Conservation (phyloP, 2,329 filamentous ascomycete genomes). For the Cercospora sp. region DNA sequence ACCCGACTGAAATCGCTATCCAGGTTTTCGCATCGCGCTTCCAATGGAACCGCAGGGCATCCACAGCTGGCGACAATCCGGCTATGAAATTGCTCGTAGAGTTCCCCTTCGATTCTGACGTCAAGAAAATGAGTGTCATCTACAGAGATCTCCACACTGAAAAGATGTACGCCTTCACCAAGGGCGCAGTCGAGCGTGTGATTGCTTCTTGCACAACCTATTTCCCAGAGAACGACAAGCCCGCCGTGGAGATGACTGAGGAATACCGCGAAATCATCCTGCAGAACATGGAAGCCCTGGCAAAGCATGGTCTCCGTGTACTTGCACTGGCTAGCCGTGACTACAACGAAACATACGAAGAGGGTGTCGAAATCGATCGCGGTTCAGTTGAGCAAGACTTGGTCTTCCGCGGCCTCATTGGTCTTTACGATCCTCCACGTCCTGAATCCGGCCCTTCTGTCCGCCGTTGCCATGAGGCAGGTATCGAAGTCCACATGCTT, state of each 20-base stretch:
- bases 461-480: conserved; percentile 67
- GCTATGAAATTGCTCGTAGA: conserved; percentile 63
- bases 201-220: conserved; percentile 61
- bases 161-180: conserved; percentile 56
- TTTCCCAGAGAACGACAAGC: conserved; percentile 33
- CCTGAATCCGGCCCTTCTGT: conserved; percentile 75
- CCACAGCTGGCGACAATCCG: conserved; percentile 32
- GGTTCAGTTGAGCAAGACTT: conserved; percentile 66
- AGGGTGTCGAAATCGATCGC: conserved; percentile 56
- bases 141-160: conserved; percentile 61
- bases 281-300: conserved; percentile 68
- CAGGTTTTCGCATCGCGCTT: conserved; percentile 73
- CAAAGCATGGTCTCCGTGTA: conserved; percentile 63
- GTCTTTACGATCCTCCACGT: conserved; percentile 83
- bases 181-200: conserved; percentile 70
- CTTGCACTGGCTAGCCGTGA: conserved; percentile 61
- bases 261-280: conserved; percentile 58
- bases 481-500: conserved; percentile 80
- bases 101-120: conserved; percentile 71
- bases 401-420: conserved; percentile 75
- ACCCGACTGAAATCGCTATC: conserved; percentile 72
- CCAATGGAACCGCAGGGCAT: conserved; percentile 35
- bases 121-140: conserved; percentile 76
- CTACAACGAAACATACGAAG: conserved; percentile 42
- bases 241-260: conserved; percentile 54